phyloP scores from a whole-genome alignment of 352 stramenopile species.

The Phytopythium vexans region DNA sequence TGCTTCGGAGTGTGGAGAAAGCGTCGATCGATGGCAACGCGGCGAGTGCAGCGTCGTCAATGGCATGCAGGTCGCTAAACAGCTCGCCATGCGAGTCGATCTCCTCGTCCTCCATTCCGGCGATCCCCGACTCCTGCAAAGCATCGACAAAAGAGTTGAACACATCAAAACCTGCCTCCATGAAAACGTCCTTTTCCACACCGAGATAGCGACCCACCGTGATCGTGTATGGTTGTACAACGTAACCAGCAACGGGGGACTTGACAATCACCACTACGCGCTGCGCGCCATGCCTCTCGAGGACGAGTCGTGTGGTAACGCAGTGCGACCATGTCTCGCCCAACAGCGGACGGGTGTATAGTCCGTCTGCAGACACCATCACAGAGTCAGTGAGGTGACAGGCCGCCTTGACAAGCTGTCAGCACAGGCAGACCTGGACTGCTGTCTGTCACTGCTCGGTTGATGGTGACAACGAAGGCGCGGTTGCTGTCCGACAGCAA shows the following conservation, averaged over 20 bases:
- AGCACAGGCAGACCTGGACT: constrained; percentile 16
- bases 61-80: constrained; percentile 11
- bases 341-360: constrained; percentile 63
- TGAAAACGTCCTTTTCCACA: too few relatives aligned
- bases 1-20: constrained; percentile 47
- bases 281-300: constrained; percentile 51
- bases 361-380: constrained; percentile 19
- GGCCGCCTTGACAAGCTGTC: too few relatives aligned
- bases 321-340: constrained; percentile 71
- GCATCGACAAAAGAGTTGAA: constrained; percentile 3
- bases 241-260: constrained; percentile 45
- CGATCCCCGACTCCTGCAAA: constrained; percentile 38
- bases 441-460: constrained; percentile 45
- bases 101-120: constrained; percentile 27
- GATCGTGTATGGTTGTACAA: constrained; percentile 65
- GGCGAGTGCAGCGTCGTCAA: constrained; percentile 33
- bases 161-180: constrained; percentile 1
- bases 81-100: constrained; percentile 56
- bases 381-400: too few relatives aligned
- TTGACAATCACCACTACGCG: constrained; percentile 64
- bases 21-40: constrained; percentile 38
- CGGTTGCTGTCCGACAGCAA: constrained; percentile 61
- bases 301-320: constrained; percentile 60
- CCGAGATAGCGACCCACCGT: constrained; percentile 33
- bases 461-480: constrained; percentile 65